Conservation (phyloP, 495 filamentous ascomycete genomes). For the Staphylotrichum tortipilum region DNA sequence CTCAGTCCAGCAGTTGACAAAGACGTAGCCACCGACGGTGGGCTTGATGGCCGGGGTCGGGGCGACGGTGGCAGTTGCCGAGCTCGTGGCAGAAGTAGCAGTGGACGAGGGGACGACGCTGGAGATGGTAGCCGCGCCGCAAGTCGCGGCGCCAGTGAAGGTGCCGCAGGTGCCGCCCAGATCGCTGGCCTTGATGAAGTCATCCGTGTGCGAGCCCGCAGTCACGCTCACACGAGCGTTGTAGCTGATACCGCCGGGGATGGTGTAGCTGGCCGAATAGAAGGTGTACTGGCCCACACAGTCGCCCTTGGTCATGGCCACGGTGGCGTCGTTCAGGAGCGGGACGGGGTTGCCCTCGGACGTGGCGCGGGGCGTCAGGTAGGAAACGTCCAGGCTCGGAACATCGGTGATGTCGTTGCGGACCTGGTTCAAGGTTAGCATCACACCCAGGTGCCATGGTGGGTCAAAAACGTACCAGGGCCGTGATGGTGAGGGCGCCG, state of each 20-base stretch:
- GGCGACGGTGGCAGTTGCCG: slow-evolving; percentile 17
- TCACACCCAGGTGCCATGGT: neutral
- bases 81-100: slow-evolving; percentile 12
- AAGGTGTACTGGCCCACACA: slow-evolving; percentile 47
- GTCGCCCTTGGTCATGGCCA: slow-evolving; percentile 40
- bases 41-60: slow-evolving; percentile 29
- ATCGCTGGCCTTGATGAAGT: slow-evolving; percentile 34
- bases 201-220: slow-evolving; percentile 32
- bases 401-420: slow-evolving; percentile 38
- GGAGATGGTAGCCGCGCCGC: slow-evolving; percentile 10
- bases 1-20: slow-evolving; percentile 42
- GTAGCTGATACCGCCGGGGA: slow-evolving; percentile 37
- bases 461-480: slow-evolving; percentile 23
- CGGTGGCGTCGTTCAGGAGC: slow-evolving; percentile 31
- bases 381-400: slow-evolving; percentile 37
- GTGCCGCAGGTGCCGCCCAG: slow-evolving; percentile 33
- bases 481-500: slow-evolving; percentile 34
- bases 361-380: slow-evolving; percentile 38
- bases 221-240: slow-evolving; percentile 42
- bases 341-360: slow-evolving; percentile 41
- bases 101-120: slow-evolving; percentile 11
- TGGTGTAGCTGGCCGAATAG: slow-evolving; percentile 40
- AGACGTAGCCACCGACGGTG: slow-evolving; percentile 32
- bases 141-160: slow-evolving; percentile 21
- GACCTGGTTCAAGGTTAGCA: slow-evolving; percentile 25